Base-by-base conservation (phyloP, 169 alveolate species). In the Eimeria acervulina region DNA sequence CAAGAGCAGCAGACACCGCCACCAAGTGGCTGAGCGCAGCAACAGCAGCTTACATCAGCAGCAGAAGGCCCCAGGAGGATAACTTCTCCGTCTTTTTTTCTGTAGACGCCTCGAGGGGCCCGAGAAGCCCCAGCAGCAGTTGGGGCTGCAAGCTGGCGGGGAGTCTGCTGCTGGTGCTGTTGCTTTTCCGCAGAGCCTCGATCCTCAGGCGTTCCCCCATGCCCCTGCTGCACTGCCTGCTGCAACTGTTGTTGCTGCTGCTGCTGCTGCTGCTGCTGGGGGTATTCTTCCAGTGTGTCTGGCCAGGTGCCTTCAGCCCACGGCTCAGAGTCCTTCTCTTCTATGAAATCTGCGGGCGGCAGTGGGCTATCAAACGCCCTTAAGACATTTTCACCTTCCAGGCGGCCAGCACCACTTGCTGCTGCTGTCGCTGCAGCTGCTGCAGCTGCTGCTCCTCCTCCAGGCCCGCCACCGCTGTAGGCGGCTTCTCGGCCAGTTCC, bases 381-480 rank as follows among this genome's bases (percentile, higher is more conserved):
- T 2, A 81, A 26, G 28, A 81, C 90, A 36, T 81, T 81, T 26
- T 81, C 72, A n/a, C 70, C 47, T 23, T 78, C 66, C 17, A 78
- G 89, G 31, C 89, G 59, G 0, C 72, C 21, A 47, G 90, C 90
- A 81, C 26, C 90, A 47, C 21, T 36, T 51, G 90, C 70, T n/a
- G 90, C 72, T 81, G 90, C 72, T 81, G 90, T 44, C 12, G 90
- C 72, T 51, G 72, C 90, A n/a, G 90, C 90, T 47, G 90, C 90
- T 81, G 72, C 40, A 44, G 1, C 90, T 10, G 72, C 90, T 12
- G 68, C 47, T 70, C 44, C 81, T 28, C 17, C 81, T 1, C 28
- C 55, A 47, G 55, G 12, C 12, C 55, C 68, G 68, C n/a, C 68
- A 0, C 28, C 26, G n/a, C 68, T 59, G 59, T 10, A 51, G 59